Base-by-base conservation (phyloP, 495 filamentous ascomycete species). In the Amniculicola lignicola region DNA sequence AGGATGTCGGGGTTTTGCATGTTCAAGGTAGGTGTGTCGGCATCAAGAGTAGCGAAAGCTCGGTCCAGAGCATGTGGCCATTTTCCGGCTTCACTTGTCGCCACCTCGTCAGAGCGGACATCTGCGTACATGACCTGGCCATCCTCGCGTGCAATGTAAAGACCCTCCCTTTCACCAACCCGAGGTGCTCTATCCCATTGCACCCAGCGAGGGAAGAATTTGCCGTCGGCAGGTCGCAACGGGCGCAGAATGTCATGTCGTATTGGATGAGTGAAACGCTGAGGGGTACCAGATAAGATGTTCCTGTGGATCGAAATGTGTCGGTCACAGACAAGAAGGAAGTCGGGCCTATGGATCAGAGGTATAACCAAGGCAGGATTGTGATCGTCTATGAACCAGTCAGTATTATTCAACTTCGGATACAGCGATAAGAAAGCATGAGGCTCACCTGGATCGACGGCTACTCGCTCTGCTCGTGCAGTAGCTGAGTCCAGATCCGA, bases 1-100 rank as follows among this genome's bases (percentile, higher is more conserved):
- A 96, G 77, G 33, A 94, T 73, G 65, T 96, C 92, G 19, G 82
- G 82, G 46, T 77, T 79, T 6, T 75, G 54, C 15, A 69, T 58
- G 22, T 68, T 68, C 22, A 70, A 43, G 57, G 28, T 15, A 2
- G 4, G 18, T n/a, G 28, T 3, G n/a, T 79, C 79, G 5, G 63
- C 42, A 33, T 55, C 44, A 24, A 82, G 59, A 27, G 74, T 77
- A n/a, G 86, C 80, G 68, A 90, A 88, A 2, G 84, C 82, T 0
- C 70, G 79, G 24, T 81, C 80, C 43, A 87, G 80, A 47, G 81
- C 83, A 65, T 79, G 79, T 14, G 79, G 72, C 22, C 89, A 74
- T 6, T 74, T 71, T 16, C 83, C 82, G 40, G 86, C 77, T 43
- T 77, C 74, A 29, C 16, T 25, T 19, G 28, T 48, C 5, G n/a